phyloP scores from a whole-genome alignment of 805 yeast genomes.

The Schwanniomyces yamadae region DNA sequence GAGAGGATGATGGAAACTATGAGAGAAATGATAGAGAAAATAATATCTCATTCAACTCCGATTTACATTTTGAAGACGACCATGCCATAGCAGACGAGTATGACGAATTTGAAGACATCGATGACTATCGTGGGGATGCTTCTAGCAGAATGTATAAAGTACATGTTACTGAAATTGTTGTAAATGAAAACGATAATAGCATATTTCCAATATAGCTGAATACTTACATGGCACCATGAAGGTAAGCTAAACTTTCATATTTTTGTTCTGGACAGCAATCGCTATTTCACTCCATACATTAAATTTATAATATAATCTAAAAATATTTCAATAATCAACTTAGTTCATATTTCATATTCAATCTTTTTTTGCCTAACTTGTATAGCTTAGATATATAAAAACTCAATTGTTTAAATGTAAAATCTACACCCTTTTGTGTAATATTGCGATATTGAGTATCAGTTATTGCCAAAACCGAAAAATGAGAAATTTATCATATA shows the following conservation, averaged over 20 bases:
- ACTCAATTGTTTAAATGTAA: too few species aligned
- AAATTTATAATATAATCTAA: too few species aligned
- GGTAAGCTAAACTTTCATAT: too few species aligned
- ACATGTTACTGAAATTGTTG: conserved; percentile 41
- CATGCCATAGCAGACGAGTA: conserved; percentile 15
- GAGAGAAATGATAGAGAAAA: conserved; percentile 1
- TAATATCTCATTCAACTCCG: conserved; percentile 2
- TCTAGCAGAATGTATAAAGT: conserved; percentile 31
- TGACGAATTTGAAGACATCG: conserved; percentile 19
- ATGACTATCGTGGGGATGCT: conserved; percentile 22
- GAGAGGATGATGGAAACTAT: conserved; percentile 10
- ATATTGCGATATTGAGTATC: too few species aligned
- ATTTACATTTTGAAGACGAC: conserved; percentile 7
- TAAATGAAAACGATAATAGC: conserved; percentile 33
- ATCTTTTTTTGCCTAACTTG: too few species aligned
- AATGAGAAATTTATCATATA: not conserved
- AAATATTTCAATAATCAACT: too few species aligned
- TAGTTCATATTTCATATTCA: too few species aligned
- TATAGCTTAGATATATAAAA: too few species aligned
- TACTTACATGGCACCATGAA: not conserved
- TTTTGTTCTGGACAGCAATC: too few species aligned
- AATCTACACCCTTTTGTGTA: too few species aligned
- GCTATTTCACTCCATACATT: too few species aligned
- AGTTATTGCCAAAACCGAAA: too few species aligned
- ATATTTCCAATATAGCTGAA: conserved; percentile 19